These are phyloP conservation scores for Orbilia ellipsospora DNA, from an alignment of 2,329 filamentous ascomycete species.

Conservation along the genomic window DNA sequence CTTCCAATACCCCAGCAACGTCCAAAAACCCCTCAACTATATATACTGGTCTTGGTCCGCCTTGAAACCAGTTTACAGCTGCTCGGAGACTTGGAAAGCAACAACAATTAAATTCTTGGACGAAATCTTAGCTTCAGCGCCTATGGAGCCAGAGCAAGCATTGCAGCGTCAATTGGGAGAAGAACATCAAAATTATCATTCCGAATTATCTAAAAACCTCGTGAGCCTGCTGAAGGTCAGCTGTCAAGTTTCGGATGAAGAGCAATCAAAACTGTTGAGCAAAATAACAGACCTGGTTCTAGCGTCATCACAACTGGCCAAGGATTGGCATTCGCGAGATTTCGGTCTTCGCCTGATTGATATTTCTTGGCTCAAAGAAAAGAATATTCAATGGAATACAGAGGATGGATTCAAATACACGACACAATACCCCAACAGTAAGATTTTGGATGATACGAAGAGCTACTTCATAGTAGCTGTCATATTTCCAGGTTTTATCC, in stretches of 20 bases:
- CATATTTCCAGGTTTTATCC: conserved; percentile 36
- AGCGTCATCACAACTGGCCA: conserved; percentile 12
- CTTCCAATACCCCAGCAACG: not conserved
- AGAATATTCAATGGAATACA: conserved; percentile 1
- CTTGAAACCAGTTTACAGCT: not conserved
- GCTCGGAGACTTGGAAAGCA: conserved; percentile 2
- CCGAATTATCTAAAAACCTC: not conserved
- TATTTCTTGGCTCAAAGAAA: conserved; percentile 6
- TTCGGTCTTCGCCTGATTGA: conserved; percentile 28
- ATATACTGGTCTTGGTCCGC: no score
- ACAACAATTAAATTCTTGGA: conserved; percentile 1
- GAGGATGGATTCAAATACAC: conserved; percentile 13
- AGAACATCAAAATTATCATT: not conserved
- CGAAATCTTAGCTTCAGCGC: not conserved
- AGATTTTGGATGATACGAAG: not conserved
- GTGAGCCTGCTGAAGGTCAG: not conserved
- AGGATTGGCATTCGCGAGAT: conserved; percentile 24
- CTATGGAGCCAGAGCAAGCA: not conserved
- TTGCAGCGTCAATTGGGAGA: no score
- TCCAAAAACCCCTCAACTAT: not conserved
- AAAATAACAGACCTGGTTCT: conserved; percentile 7
- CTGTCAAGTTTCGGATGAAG: not conserved
- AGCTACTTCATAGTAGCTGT: conserved; percentile 13
- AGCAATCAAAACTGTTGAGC: not conserved
- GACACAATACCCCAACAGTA: not conserved